Evolutionary conservation across 768 basidiomycete genomes (phyloP).

Genomic region (Suillus sp.): DNA sequence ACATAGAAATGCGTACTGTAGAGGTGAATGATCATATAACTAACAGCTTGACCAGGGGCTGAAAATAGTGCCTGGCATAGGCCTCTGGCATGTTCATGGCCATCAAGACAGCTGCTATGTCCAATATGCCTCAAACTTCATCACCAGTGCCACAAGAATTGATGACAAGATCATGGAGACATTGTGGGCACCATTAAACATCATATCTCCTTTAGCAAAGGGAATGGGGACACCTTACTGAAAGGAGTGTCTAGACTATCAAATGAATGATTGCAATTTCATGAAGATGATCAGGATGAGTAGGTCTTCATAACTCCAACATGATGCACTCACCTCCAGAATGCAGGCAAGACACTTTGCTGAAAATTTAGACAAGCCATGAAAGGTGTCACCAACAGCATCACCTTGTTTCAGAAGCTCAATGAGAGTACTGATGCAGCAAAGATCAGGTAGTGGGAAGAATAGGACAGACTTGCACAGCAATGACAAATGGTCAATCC

Average conservation of each 20-base stretch:
- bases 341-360: not conserved
- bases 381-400: not conserved
- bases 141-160: not conserved
- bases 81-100: not conserved
- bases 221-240: not conserved
- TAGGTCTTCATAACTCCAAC: too few relatives aligned
- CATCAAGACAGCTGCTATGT: not conserved
- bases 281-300: not conserved
- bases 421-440: not conserved
- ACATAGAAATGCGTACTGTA: too few relatives aligned
- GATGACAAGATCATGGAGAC: not conserved
- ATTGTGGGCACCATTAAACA: not conserved
- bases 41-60: not conserved
- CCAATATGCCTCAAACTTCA: not conserved
- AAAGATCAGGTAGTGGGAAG: not conserved
- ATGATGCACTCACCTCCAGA: not conserved
- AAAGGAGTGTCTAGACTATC: not conserved
- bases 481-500: not conserved
- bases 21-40: too few relatives aligned
- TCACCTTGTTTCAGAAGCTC: not conserved
- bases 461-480: not conserved
- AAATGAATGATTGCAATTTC: not conserved
- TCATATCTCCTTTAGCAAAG: not conserved
- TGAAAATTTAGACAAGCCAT: not conserved
- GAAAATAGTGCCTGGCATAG: not conserved